Evolutionary conservation across 2,329 filamentous ascomycete genomes (phyloP).

Genomic region (Cryphonectria japonica): DNA sequence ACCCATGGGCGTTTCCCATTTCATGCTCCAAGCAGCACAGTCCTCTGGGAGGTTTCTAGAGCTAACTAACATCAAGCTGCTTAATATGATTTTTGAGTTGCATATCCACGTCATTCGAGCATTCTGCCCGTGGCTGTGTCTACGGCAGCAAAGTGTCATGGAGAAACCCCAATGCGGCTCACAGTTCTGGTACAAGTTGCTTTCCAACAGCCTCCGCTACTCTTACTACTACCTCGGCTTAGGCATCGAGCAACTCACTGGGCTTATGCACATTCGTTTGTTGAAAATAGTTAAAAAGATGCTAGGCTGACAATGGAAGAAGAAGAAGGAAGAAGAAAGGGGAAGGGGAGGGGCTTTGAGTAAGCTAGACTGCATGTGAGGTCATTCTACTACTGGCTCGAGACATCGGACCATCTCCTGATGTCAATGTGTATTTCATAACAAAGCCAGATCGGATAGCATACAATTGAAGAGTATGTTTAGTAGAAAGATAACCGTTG

Average conservation of each 20-base stretch:
- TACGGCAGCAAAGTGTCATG: neutral
- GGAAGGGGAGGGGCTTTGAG: neutral
- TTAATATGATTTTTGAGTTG: neutral
- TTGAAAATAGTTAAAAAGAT: neutral
- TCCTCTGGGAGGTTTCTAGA: neutral
- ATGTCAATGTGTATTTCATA: neutral
- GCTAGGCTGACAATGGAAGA: neutral
- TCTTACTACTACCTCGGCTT: neutral
- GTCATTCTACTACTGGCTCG: neutral
- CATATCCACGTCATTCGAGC: neutral
- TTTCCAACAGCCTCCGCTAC: neutral
- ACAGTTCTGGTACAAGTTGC: neutral
- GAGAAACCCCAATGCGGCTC: neutral
- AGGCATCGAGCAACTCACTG: neutral
- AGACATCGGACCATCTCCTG: neutral
- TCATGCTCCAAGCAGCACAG: neutral
- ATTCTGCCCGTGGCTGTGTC: neutral
- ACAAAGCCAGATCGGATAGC: neutral
- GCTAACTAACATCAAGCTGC: neutral
- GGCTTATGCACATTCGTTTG: neutral
- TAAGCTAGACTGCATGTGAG: neutral
- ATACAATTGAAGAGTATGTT: neutral
- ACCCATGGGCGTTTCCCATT: constrained; percentile 4
- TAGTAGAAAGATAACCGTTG: neutral
- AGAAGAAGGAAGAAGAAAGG: neutral